These are phyloP conservation scores for Cucurbitaria berberidis DNA, from an alignment of 2,329 filamentous ascomycete species.

Conservation along the genomic window DNA sequence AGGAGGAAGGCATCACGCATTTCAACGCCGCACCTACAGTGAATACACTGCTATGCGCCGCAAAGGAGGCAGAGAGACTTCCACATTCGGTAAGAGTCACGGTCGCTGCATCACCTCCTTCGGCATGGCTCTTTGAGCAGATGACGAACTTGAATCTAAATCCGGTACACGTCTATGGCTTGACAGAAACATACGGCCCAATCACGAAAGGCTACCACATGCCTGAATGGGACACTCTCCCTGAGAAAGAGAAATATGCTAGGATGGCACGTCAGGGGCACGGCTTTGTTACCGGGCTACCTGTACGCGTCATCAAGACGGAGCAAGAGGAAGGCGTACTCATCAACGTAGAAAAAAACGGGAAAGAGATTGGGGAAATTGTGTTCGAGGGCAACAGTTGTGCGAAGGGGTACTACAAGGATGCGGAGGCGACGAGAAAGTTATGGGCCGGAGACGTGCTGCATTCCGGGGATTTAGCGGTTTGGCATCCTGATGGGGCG, in stretches of 20 bases:
- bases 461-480: slow-evolving; percentile 90
- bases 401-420: slow-evolving; percentile 89
- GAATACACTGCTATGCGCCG: slow-evolving; percentile 87
- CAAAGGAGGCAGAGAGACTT: slow-evolving; percentile 74
- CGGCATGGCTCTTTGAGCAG: slow-evolving; percentile 86
- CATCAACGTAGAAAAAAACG: slow-evolving; percentile 71
- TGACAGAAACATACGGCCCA: slow-evolving; percentile 89
- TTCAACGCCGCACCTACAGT: slow-evolving; percentile 97
- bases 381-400: slow-evolving; percentile 93
- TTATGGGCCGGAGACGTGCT: slow-evolving; percentile 85
- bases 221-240: slow-evolving; percentile 80
- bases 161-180: slow-evolving; percentile 91
- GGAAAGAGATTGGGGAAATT: slow-evolving; percentile 80
- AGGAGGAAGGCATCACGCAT: slow-evolving; percentile 86
- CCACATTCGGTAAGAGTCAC: slow-evolving; percentile 79
- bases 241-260: slow-evolving; percentile 77
- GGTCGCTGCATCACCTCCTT: slow-evolving; percentile 90
- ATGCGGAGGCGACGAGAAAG: slow-evolving; percentile 81
- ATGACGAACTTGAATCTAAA: slow-evolving; percentile 88
- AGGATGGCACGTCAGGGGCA: slow-evolving; percentile 95
- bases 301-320: slow-evolving; percentile 80
- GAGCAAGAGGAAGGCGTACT: slow-evolving; percentile 72
- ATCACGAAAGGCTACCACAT: slow-evolving; percentile 93
- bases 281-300: slow-evolving; percentile 83
- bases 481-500: slow-evolving; percentile 89